A percentile compares a stretch with the other conserved stretches of the same genome.
These are phyloP conservation scores for Aspergillus versicolor DNA, from an alignment of 2,329 filamentous ascomycete genomes.

Conservation along the genomic window DNA sequence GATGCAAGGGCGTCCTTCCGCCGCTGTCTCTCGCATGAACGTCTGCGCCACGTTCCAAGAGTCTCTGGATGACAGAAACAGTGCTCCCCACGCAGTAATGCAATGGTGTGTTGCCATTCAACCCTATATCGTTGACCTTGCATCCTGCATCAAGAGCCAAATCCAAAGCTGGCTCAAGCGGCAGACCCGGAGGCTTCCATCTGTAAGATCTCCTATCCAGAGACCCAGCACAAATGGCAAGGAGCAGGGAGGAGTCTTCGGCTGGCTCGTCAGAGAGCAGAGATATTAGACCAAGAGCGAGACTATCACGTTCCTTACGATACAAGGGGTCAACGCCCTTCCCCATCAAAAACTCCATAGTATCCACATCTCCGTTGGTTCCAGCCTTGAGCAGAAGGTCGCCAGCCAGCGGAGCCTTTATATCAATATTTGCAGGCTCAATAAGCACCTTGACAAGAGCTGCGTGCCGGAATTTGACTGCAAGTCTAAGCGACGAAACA, in stretches of 20 bases:
- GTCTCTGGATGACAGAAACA: background rate
- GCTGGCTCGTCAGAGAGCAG: too few relatives aligned
- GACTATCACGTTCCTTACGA: background rate
- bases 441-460: background rate
- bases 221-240: background rate
- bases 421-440: background rate
- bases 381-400: background rate
- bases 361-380: background rate
- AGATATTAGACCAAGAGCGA: too few relatives aligned
- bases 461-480: background rate
- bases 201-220: too few relatives aligned
- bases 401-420: background rate
- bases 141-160: background rate
- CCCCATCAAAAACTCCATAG: background rate
- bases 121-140: background rate
- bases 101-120: background rate
- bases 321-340: background rate
- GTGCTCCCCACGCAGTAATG: background rate
- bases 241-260: background rate
- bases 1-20: background rate
- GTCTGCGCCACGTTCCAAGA: background rate
- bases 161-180: too few relatives aligned
- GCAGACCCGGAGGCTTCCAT: too few relatives aligned
- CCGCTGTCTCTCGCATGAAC: background rate
- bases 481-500: background rate